Conservation (phyloP, 345 rosid species). For the Barbarea vulgaris region DNA sequence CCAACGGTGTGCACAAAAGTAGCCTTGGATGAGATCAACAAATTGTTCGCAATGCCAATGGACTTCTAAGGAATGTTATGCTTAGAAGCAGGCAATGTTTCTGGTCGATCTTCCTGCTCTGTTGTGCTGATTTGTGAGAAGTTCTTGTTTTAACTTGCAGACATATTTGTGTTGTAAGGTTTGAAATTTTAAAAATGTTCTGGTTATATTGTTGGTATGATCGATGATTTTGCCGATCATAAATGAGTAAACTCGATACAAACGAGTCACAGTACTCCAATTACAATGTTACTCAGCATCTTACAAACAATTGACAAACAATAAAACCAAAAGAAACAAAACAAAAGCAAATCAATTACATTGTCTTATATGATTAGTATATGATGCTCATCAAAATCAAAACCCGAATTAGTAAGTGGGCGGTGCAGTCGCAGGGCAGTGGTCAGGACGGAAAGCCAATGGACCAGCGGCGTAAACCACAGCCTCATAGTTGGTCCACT, state of each 20-base stretch:
- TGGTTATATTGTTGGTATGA: constrained; percentile 1
- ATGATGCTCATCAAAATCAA: constrained; percentile 8
- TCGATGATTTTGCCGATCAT: constrained; percentile 12
- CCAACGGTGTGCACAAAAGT: constrained; percentile 82
- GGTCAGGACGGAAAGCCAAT: constrained; percentile 76
- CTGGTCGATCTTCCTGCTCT: constrained; percentile 8
- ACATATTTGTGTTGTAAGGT: constrained; percentile 11
- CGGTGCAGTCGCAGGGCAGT: constrained; percentile 53
- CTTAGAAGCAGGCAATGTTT: constrained; percentile 1
- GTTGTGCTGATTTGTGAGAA: constrained; percentile 28
- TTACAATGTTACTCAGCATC: constrained; percentile 32
- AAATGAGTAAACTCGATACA: constrained; percentile 23
- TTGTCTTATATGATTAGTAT: constrained; percentile 3
- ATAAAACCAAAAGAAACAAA: neutral
- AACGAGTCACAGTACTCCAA: constrained; percentile 10
- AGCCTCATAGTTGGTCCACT: constrained; percentile 50
- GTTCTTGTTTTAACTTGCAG: constrained; percentile 16
- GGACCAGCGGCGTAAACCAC: constrained; percentile 82
- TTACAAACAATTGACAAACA: constrained; percentile 31
- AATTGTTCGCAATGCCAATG: constrained; percentile 82
- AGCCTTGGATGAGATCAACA: constrained; percentile 86
- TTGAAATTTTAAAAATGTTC: constrained; percentile 12
- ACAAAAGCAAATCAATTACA: neutral
- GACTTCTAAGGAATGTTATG: constrained; percentile 60
- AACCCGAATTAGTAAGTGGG: constrained; percentile 34